Evolutionary conservation across 2,329 filamentous ascomycete species (phyloP), one percentile per base, ranked within the genome.

Genomic region (Xylariaceae sp.): DNA sequence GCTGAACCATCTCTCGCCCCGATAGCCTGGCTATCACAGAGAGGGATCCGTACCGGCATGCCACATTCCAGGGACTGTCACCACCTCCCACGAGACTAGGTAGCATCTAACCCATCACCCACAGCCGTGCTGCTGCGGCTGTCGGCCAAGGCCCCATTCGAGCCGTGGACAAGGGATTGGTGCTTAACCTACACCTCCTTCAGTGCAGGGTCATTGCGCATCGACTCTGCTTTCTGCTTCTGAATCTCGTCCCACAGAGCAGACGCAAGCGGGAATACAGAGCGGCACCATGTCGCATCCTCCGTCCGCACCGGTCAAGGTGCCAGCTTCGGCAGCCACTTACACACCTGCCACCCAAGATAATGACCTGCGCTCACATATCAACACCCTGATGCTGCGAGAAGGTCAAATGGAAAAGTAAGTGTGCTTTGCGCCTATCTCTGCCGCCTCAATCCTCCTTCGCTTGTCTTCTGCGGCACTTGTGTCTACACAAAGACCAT

Each of bases 291-390:
- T 78, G 75, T 74, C 76, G 55, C 66, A 63, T 45, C 74, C 75
- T 48, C 72, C 78, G 34, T 73, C 80, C 31, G 81, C 81, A 18
- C 81, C 82, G 5, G 80, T 83, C 61, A 84, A 84, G 65, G 80
- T 86, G 45, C 80, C 83, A 13, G 70, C 78, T 6, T 77, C 79
- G 31, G 80, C 80, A n/a, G 74, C 81, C 3, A 79, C 75, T 60
- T 83, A 86, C 68, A 80, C 81, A 14, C 72, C 79, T 45, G 80
- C 81, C 6, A 86, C 81, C 9, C 75, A 82, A 51, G 83, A 87
- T 60, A 74, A 79, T 6, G 83, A 86, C 52, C 69, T 86, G 51
- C 75, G 83, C 18, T 85, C 82, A 2, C 77, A 84, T 60, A 82
- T 87, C 62, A 86, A 87, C 64, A 73, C 75, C 10, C 62, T 81